Evolutionary conservation across 192 early-diverging fungal species (phyloP).

Genomic region (Podila horticola): DNA sequence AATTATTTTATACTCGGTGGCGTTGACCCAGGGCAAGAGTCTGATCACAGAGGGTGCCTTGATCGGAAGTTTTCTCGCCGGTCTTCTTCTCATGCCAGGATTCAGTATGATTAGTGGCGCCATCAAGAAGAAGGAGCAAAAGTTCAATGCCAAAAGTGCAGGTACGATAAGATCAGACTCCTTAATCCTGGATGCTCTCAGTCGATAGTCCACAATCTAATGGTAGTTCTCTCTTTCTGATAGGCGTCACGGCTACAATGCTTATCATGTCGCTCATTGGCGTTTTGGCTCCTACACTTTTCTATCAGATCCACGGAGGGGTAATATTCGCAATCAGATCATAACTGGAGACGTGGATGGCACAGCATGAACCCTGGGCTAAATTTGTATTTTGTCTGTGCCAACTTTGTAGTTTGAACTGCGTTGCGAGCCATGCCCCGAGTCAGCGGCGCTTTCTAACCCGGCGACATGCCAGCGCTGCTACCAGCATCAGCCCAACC

Average conservation of each 20-base stretch:
- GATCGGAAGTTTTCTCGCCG: conserved; percentile 91
- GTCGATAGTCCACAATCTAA: background rate
- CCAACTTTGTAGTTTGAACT: conserved; percentile 27
- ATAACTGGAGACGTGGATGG: too few species aligned
- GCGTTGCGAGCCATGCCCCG: conserved; percentile 43
- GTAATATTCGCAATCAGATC: conserved; percentile 39
- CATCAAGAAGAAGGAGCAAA: conserved; percentile 90
- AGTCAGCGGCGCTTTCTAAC: conserved; percentile 16
- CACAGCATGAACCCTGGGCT: too few species aligned
- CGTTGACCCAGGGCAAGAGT: conserved; percentile 88
- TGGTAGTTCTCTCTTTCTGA: background rate
- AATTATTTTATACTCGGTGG: conserved; percentile 94
- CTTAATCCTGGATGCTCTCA: background rate
- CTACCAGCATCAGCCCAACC: conserved; percentile 68
- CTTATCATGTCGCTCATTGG: conserved; percentile 95
- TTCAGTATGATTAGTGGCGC: conserved; percentile 96
- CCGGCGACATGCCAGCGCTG: conserved; percentile 68
- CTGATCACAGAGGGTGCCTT: conserved; percentile 90
- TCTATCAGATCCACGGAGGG: conserved; percentile 90
- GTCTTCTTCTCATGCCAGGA: conserved; percentile 93
- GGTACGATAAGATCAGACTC: conserved; percentile 45
- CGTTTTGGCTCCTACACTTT: conserved; percentile 92
- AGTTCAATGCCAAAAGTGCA: conserved; percentile 94
- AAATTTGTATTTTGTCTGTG: background rate
- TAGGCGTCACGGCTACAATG: conserved; percentile 92